Conservation (phyloP, 148 eudicot genomes). For the Rhododendron ovatum region DNA sequence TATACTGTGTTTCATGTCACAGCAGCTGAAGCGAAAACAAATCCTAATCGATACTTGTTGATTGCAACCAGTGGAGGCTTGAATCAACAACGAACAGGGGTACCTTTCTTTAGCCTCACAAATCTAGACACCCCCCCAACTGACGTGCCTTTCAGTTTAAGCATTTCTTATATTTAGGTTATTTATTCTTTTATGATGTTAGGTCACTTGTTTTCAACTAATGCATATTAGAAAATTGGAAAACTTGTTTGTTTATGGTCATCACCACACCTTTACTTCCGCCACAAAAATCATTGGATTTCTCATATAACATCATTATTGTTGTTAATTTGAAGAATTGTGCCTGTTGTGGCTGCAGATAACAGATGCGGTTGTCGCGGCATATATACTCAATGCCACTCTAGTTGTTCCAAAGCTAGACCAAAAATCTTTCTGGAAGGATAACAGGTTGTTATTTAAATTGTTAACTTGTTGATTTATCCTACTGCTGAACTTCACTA, state of each 20-base stretch:
- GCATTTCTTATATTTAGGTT: neutral
- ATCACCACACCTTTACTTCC: neutral
- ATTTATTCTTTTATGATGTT: neutral
- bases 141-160: neutral
- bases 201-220: neutral
- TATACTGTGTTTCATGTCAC: constrained; percentile 13
- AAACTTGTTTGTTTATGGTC: neutral
- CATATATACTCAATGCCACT: constrained; percentile 76
- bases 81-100: constrained; percentile 97
- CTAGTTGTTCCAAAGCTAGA: constrained; percentile 76
- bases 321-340: neutral
- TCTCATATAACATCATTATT: neutral
- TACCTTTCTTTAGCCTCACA: constrained; percentile 22
- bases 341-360: constrained; percentile 49
- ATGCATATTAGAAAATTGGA: neutral
- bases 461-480: neutral
- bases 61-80: constrained; percentile 92
- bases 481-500: neutral
- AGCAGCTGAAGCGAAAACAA: constrained; percentile 60
- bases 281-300: neutral
- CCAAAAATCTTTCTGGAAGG: constrained; percentile 86
- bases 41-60: constrained; percentile 57
- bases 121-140: neutral
- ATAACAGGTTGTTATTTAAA: constrained; percentile 50
- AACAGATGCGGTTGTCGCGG: constrained; percentile 81